A percentile compares a stretch with the other conserved stretches of the same genome.
phyloP scores from a whole-genome alignment of 495 filamentous ascomycete genomes.

The Neurospora hispaniola region DNA sequence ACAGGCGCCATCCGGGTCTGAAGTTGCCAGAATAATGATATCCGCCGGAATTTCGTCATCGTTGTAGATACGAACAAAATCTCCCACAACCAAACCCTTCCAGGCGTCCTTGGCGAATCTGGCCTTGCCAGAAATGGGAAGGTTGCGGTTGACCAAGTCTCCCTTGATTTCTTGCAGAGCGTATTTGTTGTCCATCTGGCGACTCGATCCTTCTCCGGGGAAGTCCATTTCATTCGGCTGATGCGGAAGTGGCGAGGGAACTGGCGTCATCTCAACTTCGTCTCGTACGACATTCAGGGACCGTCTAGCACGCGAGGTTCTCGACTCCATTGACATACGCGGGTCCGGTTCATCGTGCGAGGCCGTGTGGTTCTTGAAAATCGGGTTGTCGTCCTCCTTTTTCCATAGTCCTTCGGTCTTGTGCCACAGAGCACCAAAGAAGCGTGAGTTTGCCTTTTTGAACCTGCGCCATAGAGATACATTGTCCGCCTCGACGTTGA shows the following conservation, averaged over 20 bases:
- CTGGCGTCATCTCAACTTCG: conserved; percentile 90
- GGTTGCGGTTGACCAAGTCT: conserved; percentile 38
- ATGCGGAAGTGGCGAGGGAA: conserved; percentile 65
- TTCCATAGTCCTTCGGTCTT: conserved; percentile 28
- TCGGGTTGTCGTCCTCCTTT: conserved; percentile 25
- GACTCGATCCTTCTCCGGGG: conserved; percentile 12
- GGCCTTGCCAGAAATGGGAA: conserved; percentile 36
- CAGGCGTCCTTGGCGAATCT: conserved; percentile 86
- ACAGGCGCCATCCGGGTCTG: conserved; percentile 87
- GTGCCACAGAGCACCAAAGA: conserved; percentile 47
- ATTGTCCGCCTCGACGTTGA: conserved; percentile 82
- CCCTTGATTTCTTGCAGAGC: conserved; percentile 30
- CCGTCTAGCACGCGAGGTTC: conserved; percentile 46
- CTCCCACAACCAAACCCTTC: conserved; percentile 93
- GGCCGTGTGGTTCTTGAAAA: conserved; percentile 21
- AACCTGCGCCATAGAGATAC: conserved; percentile 77
- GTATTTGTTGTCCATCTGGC: conserved; percentile 24
- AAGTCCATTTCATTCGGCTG: conserved; percentile 16
- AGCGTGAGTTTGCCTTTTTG: conserved; percentile 78
- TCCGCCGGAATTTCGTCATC: conserved; percentile 94
- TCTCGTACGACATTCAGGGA: conserved; percentile 44
- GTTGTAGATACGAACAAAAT: conserved; percentile 94
- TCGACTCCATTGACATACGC: conserved; percentile 58
- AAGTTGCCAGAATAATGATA: conserved; percentile 89
- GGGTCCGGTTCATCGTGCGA: conserved; percentile 35